A percentile compares a stretch with the other conserved stretches of the same genome.
Evolutionary conservation across 2,329 filamentous ascomycete species (phyloP).

Genomic region (Alternaria arborescens): DNA sequence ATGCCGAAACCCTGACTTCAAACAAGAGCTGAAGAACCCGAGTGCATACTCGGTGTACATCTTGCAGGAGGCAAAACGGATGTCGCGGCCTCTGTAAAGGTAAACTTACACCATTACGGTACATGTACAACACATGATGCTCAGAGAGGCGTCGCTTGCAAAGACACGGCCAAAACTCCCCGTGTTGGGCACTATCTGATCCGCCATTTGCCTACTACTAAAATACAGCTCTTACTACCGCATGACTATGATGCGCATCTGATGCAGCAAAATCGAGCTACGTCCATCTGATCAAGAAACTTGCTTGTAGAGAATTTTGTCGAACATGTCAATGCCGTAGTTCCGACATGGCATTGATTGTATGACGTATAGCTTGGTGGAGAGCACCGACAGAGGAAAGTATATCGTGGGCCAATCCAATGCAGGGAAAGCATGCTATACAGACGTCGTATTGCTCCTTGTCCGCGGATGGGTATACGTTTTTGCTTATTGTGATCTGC

Average conservation of each 20-base stretch:
- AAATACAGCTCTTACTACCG: neutral
- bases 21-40: neutral
- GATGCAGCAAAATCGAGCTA: neutral
- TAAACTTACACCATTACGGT: neutral
- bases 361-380: slow-evolving; percentile 1
- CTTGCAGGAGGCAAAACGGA: neutral
- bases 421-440: neutral
- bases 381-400: neutral
- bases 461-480: neutral
- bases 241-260: neutral
- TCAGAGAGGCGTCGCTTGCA: neutral
- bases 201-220: neutral
- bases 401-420: neutral
- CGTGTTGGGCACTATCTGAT: neutral
- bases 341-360: neutral
- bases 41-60: neutral
- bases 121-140: neutral
- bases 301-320: neutral
- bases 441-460: neutral
- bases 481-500: neutral
- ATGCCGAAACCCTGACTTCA: neutral
- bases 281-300: neutral
- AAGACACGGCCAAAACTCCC: neutral
- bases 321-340: neutral
- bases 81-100: neutral